Evolutionary conservation across 768 basidiomycete genomes (phyloP), one percentile per base, ranked within the genome.

Genomic region (Scleroderma bovista): DNA sequence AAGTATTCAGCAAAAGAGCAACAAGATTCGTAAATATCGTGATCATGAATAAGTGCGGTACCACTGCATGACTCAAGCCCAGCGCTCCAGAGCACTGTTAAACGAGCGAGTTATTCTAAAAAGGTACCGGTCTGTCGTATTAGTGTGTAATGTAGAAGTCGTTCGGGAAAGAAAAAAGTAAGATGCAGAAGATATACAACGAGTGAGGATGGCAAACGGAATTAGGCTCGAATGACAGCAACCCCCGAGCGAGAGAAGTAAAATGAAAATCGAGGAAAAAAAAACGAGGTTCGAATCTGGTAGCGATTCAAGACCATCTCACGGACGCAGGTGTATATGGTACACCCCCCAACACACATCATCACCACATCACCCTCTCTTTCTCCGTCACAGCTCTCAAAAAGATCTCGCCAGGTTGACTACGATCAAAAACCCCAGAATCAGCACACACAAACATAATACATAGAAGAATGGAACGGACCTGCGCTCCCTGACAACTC

Each of bases 401-500:
- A 81, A 81, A 86, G 41, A 86, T 83, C 65, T 86, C 83, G 8
- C 82, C 81, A 11, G 86, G 86, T 13, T 84, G 84, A 60, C 86
- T 87, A 55, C 34, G 26, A 9, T 5, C 9, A 24, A 54, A 48
- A 31, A 36, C 5, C 58, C 43, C 15, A 8, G 32, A 33, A 38
- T 51, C 36, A 52, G 31, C 37, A 43, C 7, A n/a, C n/a, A n/a
- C n/a, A n/a, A n/a, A n/a, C n/a, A n/a, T n/a, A n/a, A n/a, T n/a
- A n/a, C n/a, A 34, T 37, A 40, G 20, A 13, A 4, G 20, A 50
- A 52, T n/a, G 39, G 19, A 22, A 68, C 73, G 15, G n/a, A 81
- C 88, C 88, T 91, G 68, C 78, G 81, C 67, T 88, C 90, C 44
- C 90, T 73, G 59, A 93, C 60, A 46, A 93, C 80, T 46, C 87